A percentile compares a stretch with the other conserved stretches of the same genome.
Evolutionary conservation across 2,329 filamentous ascomycete genomes (phyloP).

Genomic region (Ceratocystiopsis sp.): DNA sequence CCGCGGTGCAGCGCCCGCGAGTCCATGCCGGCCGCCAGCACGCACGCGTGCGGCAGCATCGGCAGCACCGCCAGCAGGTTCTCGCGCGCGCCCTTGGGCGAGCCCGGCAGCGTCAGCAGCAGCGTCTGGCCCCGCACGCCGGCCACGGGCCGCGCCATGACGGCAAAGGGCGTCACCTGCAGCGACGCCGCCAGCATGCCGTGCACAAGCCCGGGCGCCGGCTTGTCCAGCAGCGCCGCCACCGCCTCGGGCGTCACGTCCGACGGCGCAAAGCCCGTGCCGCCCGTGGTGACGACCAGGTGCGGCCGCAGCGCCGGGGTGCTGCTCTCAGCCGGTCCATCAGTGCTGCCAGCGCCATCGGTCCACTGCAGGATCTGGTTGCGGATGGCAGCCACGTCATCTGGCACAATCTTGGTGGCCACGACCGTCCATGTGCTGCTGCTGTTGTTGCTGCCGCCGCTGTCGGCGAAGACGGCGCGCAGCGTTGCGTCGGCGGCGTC

Average conservation of each 20-base stretch:
- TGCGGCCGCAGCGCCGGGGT: constrained; percentile 37
- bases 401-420: constrained; percentile 60
- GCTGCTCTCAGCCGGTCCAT: too few species aligned
- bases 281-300: constrained; percentile 74
- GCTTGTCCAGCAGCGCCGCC: constrained; percentile 59
- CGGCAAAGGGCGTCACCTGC: constrained; percentile 77
- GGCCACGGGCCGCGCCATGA: constrained; percentile 90
- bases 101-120: constrained; percentile 81
- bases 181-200: constrained; percentile 81
- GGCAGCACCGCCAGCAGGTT: constrained; percentile 81
- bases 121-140: constrained; percentile 69
- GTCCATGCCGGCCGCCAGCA: constrained; percentile 69
- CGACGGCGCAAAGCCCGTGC: constrained; percentile 75
- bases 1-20: constrained; percentile 66
- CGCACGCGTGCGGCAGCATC: constrained; percentile 86
- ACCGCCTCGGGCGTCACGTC: constrained; percentile 89
- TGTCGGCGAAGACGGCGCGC: constrained; percentile 47
- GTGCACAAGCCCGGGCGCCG: constrained; percentile 84
- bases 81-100: constrained; percentile 86
- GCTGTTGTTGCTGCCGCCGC: constrained; percentile 43
- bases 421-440: constrained; percentile 60
- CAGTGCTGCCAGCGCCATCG: constrained; percentile 34
- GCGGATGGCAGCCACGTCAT: constrained; percentile 61
- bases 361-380: constrained; percentile 54
- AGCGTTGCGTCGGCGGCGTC: constrained; percentile 58